A percentile compares a stretch with the other conserved stretches of the same genome.
Conservation (phyloP, 352 stramenopile genomes). For the Pythium sp. region DNA sequence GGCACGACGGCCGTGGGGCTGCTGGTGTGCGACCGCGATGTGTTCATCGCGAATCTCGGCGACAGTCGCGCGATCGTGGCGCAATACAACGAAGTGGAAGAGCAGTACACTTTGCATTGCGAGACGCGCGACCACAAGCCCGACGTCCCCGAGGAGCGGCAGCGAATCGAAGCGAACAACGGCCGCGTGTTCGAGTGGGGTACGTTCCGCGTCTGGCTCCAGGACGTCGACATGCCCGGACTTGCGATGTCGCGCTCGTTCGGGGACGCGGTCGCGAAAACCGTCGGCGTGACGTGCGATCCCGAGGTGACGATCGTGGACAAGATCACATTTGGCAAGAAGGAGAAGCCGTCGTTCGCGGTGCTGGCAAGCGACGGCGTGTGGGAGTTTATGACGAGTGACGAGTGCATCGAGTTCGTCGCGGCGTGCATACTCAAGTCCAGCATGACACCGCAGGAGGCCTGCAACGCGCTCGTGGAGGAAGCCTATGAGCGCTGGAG, state of each 20-base stretch:
- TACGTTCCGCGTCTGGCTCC: conserved; percentile 76
- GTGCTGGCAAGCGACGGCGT: conserved; percentile 80
- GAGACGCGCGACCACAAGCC: conserved; percentile 84
- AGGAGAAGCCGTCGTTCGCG: conserved; percentile 42
- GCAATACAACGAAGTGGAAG: conserved; percentile 27
- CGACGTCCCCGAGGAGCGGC: conserved; percentile 55
- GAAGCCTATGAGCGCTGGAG: conserved; percentile 76
- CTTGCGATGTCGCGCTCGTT: conserved; percentile 84
- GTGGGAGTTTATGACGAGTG: conserved; percentile 80
- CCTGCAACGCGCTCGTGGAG: conserved; percentile 61
- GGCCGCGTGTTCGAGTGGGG: conserved; percentile 84
- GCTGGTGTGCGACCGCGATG: conserved; percentile 51
- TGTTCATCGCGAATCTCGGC: conserved; percentile 74
- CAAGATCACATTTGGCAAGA: conserved; percentile 24
- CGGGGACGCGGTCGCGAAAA: conserved; percentile 76
- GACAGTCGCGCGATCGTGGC: conserved; percentile 71
- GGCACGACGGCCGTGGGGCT: conserved; percentile 69
- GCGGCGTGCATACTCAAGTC: conserved; percentile 40
- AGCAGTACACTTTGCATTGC: conserved; percentile 48
- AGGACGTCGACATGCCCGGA: conserved; percentile 83
- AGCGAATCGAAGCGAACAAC: conserved; percentile 65
- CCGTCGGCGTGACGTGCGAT: conserved; percentile 69
- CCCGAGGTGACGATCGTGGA: conserved; percentile 60
- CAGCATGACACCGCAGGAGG: conserved; percentile 56
- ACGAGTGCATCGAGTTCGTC: conserved; percentile 71